Percentiles rank a stretch among this genome's conserved stretches.
phyloP scores from a whole-genome alignment of 148 eudicot genomes.

The Vaccinium macrocarpon region DNA sequence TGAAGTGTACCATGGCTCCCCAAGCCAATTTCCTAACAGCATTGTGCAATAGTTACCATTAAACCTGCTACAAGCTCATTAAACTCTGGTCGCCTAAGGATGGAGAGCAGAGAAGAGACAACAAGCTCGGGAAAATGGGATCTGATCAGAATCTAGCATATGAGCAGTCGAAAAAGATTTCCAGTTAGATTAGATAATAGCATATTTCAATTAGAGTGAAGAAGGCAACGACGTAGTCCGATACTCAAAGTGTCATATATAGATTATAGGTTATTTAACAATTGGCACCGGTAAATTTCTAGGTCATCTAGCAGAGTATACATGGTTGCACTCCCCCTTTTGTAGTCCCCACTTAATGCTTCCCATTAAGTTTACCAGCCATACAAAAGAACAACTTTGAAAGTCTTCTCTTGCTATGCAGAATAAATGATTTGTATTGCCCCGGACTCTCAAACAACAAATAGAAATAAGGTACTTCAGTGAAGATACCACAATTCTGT shows the following conservation, averaged over 20 bases:
- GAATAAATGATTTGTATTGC: background rate
- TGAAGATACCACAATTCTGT: background rate
- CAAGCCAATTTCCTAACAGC: background rate
- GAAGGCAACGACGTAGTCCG: background rate
- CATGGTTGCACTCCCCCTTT: background rate
- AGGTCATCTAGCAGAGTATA: background rate
- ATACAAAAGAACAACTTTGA: background rate
- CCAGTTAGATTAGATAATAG: background rate
- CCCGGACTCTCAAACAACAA: background rate
- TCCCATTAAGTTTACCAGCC: background rate
- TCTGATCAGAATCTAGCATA: background rate
- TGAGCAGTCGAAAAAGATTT: background rate
- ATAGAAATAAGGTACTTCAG: background rate
- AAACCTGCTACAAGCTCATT: background rate
- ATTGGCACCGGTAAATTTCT: background rate
- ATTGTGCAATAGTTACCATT: background rate
- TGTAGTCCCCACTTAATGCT: background rate
- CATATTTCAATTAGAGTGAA: background rate
- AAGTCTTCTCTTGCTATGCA: background rate
- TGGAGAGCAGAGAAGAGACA: background rate
- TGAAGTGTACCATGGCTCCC: background rate
- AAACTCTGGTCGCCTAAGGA: background rate
- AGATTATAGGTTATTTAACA: background rate
- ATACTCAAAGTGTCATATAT: background rate
- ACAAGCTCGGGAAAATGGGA: background rate